Percentiles rank a stretch among this genome's conserved stretches.
phyloP scores from a whole-genome alignment of 2,329 filamentous ascomycete genomes.

The Cercospora sp. region DNA sequence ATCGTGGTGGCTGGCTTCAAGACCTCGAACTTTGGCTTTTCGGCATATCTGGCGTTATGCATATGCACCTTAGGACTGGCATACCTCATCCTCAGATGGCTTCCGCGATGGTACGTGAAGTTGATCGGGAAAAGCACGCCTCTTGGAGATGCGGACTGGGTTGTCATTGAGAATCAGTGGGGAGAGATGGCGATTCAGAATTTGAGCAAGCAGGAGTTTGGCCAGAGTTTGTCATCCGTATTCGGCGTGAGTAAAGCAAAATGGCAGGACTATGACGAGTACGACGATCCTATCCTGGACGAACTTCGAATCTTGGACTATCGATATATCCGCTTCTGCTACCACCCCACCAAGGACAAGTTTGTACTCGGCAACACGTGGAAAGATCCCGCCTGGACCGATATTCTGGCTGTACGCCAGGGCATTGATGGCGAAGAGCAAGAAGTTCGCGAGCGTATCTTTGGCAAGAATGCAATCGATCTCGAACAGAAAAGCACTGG shows the following conservation, averaged over 20 bases:
- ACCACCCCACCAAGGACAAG: slow-evolving; percentile 83
- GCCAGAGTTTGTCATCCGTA: slow-evolving; percentile 63
- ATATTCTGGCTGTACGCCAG: slow-evolving; percentile 69
- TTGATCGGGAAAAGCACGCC: slow-evolving; percentile 69
- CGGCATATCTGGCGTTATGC: slow-evolving; percentile 70
- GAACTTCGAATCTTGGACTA: slow-evolving; percentile 81
- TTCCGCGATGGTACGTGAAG: slow-evolving; percentile 81
- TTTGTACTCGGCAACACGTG: slow-evolving; percentile 85
- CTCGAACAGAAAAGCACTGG: slow-evolving; percentile 84
- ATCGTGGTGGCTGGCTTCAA: slow-evolving; percentile 90
- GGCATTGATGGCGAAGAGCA: slow-evolving; percentile 90
- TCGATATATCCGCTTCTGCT: slow-evolving; percentile 90
- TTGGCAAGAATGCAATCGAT: slow-evolving; percentile 86
- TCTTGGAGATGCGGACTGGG: slow-evolving; percentile 79
- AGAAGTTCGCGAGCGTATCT: slow-evolving; percentile 77
- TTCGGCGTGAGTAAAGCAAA: slow-evolving; percentile 67
- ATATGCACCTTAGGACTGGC: slow-evolving; percentile 71
- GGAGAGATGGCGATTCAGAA: slow-evolving; percentile 80
- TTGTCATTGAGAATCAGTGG: slow-evolving; percentile 98
- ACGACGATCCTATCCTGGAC: slow-evolving; percentile 72
- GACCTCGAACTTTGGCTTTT: slow-evolving; percentile 69
- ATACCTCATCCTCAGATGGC: slow-evolving; percentile 84
- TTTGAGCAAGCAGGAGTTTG: slow-evolving; percentile 61
- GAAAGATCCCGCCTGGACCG: slow-evolving; percentile 90
- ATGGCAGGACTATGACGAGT: slow-evolving; percentile 68